A percentile compares a stretch with the other conserved stretches of the same genome.
Evolutionary conservation across 371 early-diverging fungal species (phyloP).

Genomic region (Sporodiniella umbellata): DNA sequence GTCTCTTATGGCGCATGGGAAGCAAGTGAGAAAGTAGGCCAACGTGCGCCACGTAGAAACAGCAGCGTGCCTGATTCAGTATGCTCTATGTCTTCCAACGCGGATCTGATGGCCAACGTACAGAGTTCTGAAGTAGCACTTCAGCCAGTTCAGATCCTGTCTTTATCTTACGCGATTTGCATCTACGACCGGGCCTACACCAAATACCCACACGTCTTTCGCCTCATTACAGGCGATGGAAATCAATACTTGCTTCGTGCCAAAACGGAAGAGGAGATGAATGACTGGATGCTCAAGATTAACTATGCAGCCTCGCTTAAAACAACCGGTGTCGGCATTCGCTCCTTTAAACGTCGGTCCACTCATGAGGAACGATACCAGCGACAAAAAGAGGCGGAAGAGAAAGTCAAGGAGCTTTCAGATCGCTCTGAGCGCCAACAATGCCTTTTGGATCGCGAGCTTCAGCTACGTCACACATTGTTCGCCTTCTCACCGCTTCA

Average conservation of each 20-base stretch:
- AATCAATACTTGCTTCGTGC: constrained; percentile 71
- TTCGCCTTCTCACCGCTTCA: constrained; percentile 65
- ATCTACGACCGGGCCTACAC: constrained; percentile 67
- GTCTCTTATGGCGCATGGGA: constrained; percentile 42
- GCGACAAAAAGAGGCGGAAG: constrained; percentile 20
- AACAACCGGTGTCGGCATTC: constrained; percentile 56
- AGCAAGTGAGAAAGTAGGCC: constrained; percentile 9
- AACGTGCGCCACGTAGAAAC: constrained; percentile 9
- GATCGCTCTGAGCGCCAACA: constrained; percentile 36
- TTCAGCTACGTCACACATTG: constrained; percentile 61
- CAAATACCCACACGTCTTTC: constrained; percentile 74
- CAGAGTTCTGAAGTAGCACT: constrained; percentile 8
- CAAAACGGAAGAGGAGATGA: constrained; percentile 62
- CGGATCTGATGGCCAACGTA: too few relatives aligned
- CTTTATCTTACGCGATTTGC: constrained; percentile 66
- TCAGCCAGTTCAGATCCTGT: constrained; percentile 53
- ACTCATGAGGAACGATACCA: constrained; percentile 14
- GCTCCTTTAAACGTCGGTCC: constrained; percentile 22
- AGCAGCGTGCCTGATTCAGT: constrained; percentile 20
- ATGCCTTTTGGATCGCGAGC: constrained; percentile 41
- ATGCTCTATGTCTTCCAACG: constrained; percentile 6
- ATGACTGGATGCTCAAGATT: constrained; percentile 80
- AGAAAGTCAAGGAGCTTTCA: constrained; percentile 23
- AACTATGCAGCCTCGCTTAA: constrained; percentile 80
- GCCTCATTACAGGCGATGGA: constrained; percentile 67